Conservation (phyloP, 2,329 filamentous ascomycete species). For the Cercospora sesami region DNA sequence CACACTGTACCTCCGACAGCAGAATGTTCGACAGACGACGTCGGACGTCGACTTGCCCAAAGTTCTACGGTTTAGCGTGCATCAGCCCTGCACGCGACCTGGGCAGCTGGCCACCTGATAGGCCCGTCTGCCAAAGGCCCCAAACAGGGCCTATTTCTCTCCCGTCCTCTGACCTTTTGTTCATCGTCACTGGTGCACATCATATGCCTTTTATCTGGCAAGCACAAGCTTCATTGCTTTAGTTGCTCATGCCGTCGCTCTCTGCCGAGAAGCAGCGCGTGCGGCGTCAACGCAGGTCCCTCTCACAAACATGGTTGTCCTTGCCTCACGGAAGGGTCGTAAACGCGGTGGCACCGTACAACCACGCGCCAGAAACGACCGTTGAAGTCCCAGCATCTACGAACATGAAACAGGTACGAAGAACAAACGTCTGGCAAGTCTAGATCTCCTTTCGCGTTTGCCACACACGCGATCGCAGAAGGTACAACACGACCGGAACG, state of each 20-base stretch:
- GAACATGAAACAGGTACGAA: background rate
- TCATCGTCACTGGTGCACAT: conserved; percentile 8
- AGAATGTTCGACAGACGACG: conserved; percentile 11
- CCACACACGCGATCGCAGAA: background rate
- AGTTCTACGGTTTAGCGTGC: background rate
- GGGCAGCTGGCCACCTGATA: conserved; percentile 8
- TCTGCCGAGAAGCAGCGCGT: background rate
- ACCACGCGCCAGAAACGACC: conserved; percentile 2
- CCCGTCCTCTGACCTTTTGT: conserved; percentile 18
- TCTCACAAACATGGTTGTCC: background rate
- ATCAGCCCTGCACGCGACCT: conserved; percentile 9
- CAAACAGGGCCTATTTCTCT: background rate
- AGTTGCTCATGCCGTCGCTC: background rate
- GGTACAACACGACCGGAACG: background rate
- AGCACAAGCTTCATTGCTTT: background rate
- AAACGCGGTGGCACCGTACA: background rate
- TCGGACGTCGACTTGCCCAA: conserved; percentile 3
- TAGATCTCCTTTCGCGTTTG: background rate
- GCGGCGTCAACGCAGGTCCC: background rate
- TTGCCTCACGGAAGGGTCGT: background rate
- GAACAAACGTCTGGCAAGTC: background rate
- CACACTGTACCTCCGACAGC: conserved; percentile 4
- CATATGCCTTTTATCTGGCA: conserved; percentile 5
- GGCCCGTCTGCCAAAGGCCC: background rate
- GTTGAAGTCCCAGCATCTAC: conserved; percentile 1